A percentile compares a stretch with the other conserved stretches of the same genome.
These are phyloP conservation scores for Lipomyces kockii DNA, from an alignment of 805 yeast genomes.

Conservation along the genomic window DNA sequence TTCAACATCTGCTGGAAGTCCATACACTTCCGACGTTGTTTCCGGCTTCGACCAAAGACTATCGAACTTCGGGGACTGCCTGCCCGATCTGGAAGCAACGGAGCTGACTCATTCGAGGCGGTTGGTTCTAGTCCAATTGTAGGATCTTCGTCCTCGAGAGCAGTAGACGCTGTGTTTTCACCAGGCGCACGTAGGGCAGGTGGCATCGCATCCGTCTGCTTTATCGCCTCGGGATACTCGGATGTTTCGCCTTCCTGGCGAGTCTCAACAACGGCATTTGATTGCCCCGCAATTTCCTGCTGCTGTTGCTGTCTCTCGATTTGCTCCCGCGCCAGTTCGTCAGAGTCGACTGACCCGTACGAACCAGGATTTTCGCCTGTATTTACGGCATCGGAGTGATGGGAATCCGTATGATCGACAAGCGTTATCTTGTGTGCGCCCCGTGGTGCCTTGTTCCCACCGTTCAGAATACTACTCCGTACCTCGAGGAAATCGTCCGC, in stretches of 20 bases:
- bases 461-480: slow-evolving; percentile 12
- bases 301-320: background rate
- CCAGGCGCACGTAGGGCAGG: background rate
- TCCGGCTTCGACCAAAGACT: background rate
- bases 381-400: background rate
- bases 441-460: slow-evolving; percentile 3
- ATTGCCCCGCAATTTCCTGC: slow-evolving; percentile 13
- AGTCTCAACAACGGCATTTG: slow-evolving; percentile 10
- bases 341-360: slow-evolving; percentile 4
- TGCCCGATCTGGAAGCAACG: slow-evolving; percentile 9
- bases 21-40: background rate
- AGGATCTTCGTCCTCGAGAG: slow-evolving; percentile 1
- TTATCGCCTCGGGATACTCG: background rate
- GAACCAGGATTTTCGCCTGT: slow-evolving; percentile 5
- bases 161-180: background rate
- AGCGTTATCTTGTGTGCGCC: slow-evolving; percentile 17
- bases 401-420: slow-evolving; percentile 23
- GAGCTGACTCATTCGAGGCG: slow-evolving; percentile 19
- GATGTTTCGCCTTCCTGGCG: background rate
- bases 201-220: background rate
- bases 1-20: slow-evolving; percentile 5
- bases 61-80: slow-evolving; percentile 3
- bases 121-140: background rate
- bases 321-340: slow-evolving; percentile 5
- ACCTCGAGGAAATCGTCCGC: slow-evolving; percentile 33